Evolutionary conservation across 2,329 filamentous ascomycete species (phyloP), one percentile per base, ranked within the genome.

Genomic region (Coniochaeta prunicola): DNA sequence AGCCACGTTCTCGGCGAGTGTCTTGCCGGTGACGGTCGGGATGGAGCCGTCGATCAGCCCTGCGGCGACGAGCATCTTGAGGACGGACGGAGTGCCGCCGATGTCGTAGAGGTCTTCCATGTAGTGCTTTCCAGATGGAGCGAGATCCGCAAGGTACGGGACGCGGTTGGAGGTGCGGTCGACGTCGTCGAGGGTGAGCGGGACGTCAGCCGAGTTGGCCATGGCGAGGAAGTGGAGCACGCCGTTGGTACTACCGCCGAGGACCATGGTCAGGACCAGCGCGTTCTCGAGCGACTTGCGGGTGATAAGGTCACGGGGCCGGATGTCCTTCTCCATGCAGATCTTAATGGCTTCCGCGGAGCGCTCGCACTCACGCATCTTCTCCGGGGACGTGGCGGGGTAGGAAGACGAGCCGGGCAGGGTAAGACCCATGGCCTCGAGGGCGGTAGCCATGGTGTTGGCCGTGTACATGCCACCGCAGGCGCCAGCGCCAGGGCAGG

Each of bases 141-240:
- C 89, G 15, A 96, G 81, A 69, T 96, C 88, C 1, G 92, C 92
- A 36, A 96, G 85, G 74, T 91, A 92, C 0, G 92, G 92, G 1
- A 92, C 91, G 69, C 90, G 89, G 75, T 93, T 82, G 69, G 86
- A 90, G 45, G 92, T 87, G 62, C 89, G 82, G 71, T 92, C 88
- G 67, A 96, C 82, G 71, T 96, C 92, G 70, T 94, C 90, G 36
- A 96, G 77, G 0, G 86, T 89, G 13, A 96, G 78, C 31, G 82
- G 77, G 1, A 96, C 88, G 62, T 87, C 89, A 36, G 91, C 92
- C 0, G 90, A 90, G 68, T 89, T 88, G 42, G 92, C 92, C 88
- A 96, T 96, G 65, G 92, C 92, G 54, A 96, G 83, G 69, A 96
- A 87, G 72, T 96, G 92, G 58, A 96, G 80, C 3, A 96, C 90